Evolutionary conservation across 2,329 filamentous ascomycete genomes (phyloP).

Genomic region (Cercospora beticola): DNA sequence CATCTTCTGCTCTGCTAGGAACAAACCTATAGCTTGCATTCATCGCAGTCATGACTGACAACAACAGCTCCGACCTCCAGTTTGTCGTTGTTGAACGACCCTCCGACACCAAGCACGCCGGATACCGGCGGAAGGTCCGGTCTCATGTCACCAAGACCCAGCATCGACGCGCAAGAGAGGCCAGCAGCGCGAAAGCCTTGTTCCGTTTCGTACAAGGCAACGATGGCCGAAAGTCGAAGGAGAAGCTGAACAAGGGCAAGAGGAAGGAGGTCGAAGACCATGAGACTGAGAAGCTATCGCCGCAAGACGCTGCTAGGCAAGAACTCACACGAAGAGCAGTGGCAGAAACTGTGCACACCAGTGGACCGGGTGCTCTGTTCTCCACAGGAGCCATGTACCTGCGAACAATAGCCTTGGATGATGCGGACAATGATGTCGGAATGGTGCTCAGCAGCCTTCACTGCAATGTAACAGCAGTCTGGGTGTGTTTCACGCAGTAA

Average conservation of each 20-base stretch:
- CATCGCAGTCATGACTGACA: neutral
- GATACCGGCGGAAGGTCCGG: neutral
- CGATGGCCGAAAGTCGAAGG: neutral
- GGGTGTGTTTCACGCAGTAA: neutral
- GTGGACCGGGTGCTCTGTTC: neutral
- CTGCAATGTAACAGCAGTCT: conserved; percentile 1
- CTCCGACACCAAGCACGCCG: neutral
- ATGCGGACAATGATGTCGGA: conserved; percentile 13
- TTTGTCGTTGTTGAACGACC: conserved; percentile 3
- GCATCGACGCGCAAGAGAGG: conserved; percentile 9
- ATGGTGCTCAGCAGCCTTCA: conserved; percentile 6
- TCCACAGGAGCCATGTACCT: conserved; percentile 10
- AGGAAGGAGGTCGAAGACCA: neutral
- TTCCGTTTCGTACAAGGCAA: neutral
- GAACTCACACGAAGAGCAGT: neutral
- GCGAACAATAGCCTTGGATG: conserved; percentile 11
- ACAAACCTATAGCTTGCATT: neutral
- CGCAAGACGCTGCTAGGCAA: neutral
- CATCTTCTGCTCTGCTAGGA: neutral
- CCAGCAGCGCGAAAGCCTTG: neutral
- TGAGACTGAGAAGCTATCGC: neutral
- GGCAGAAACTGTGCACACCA: neutral
- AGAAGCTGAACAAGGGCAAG: neutral
- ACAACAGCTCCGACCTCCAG: neutral
- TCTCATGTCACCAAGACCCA: conserved; percentile 8